Evolutionary conservation across 345 rosid genomes (phyloP), one percentile per base, ranked within the genome.

Genomic region (Gossypium sturtianum): DNA sequence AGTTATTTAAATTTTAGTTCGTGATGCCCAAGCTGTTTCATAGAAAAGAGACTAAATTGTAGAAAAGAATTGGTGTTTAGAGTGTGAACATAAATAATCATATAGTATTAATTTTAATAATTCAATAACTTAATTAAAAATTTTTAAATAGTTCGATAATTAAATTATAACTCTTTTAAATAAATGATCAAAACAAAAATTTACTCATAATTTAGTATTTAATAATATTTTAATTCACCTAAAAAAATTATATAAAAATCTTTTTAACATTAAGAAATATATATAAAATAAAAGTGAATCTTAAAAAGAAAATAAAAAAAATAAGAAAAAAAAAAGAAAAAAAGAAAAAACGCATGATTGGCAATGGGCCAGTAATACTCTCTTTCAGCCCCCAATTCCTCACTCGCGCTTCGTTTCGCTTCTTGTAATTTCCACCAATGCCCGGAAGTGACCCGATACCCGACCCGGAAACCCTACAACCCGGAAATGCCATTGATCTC

Each of bases 381-480:
- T 44, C 27, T 70, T 10, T 56, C 62, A 19, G 65, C 60, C 75
- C 74, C 20, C 20, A 22, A 12, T 2, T 69, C 13, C 9, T 57
- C 63, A 52, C 74, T 59, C 27, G 12, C 51, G 69, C 15, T 29
- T 48, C 60, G 15, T 12, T 6, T 38, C 43, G 53, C 27, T 22
- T 44, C 22, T 41, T 53, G 13, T 64, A 8, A 27, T 74, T 34
- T 34, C 54, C 9, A 8, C 12, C 63, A 27, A 74, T 74, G 78
- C 27, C 78, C 61, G 38, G 15, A 2, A 17, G 57, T 9, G 45
- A 56, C 9, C 48, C 27, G 44, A 66, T 53, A 53, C 54, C 17
- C 27, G 77, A 23, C 38, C 17, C 44, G 9, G 25, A 25, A 45
- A 59, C 19, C 59, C 78, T 16, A 44, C 47, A 66, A 4, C 66